Evolutionary conservation across 805 yeast species (phyloP).

Genomic region (Cyberlindnera nakhonratchasimensis): DNA sequence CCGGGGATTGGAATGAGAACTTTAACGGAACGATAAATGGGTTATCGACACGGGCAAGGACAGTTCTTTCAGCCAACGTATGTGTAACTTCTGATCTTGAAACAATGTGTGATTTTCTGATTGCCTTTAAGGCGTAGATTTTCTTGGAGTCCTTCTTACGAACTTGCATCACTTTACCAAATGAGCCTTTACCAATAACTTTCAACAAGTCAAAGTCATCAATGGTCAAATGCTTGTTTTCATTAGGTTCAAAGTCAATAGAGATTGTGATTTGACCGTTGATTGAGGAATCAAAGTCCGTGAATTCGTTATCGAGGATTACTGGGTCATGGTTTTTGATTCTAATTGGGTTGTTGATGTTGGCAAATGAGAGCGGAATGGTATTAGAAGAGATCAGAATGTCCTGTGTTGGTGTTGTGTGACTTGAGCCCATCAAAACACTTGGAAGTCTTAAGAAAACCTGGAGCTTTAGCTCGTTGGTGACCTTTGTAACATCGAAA

Average conservation of each 20-base stretch:
- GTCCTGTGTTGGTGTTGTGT: constrained; percentile 42
- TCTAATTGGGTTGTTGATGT: constrained; percentile 48
- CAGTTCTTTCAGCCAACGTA: constrained; percentile 94
- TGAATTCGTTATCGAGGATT: constrained; percentile 33
- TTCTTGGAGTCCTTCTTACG: constrained; percentile 93
- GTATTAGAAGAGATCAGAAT: constrained; percentile 71
- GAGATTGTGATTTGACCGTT: constrained; percentile 57
- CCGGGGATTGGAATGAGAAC: constrained; percentile 96
- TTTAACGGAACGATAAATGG: constrained; percentile 96
- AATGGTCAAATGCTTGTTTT: constrained; percentile 67
- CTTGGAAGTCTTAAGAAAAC: constrained; percentile 77
- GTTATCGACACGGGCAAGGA: constrained; percentile 84
- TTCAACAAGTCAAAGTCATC: constrained; percentile 91
- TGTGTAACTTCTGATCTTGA: constrained; percentile 94
- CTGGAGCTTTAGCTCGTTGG: constrained; percentile 65
- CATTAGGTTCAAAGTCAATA: constrained; percentile 66
- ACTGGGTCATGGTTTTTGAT: constrained; percentile 65
- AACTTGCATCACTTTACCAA: constrained; percentile 99
- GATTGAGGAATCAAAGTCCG: constrained; percentile 5
- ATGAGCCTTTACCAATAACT: constrained; percentile 96
- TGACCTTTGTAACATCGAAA: constrained; percentile 75
- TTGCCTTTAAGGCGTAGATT: constrained; percentile 90
- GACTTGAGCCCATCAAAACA: constrained; percentile 40
- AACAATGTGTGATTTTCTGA: constrained; percentile 91
- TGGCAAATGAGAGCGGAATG: constrained; percentile 53